Evolutionary conservation across 331 rosid species (phyloP).

Genomic region (Dryas integrifolia): DNA sequence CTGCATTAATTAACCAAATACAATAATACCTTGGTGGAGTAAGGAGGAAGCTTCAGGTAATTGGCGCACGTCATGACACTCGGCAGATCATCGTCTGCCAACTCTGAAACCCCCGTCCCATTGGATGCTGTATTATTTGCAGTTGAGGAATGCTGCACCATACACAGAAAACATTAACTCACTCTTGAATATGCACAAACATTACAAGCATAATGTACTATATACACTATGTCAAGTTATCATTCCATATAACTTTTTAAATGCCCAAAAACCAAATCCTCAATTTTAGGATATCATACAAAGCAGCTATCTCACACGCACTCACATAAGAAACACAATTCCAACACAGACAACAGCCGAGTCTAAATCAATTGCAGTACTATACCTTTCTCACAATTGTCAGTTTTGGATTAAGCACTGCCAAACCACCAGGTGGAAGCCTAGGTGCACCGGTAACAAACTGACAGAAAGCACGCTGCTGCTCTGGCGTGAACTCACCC

Average conservation of each 20-base stretch:
- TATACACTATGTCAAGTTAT: neutral
- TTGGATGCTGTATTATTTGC: constrained; percentile 56
- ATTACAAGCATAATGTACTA: neutral
- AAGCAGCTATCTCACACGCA: neutral
- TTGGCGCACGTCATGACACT: constrained; percentile 99
- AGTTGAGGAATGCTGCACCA: constrained; percentile 71
- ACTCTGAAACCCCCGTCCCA: constrained; percentile 73
- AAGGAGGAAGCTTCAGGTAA: constrained; percentile 98
- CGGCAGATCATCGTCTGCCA: constrained; percentile 93
- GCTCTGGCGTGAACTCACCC: constrained; percentile 92
- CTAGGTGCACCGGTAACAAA: constrained; percentile 96
- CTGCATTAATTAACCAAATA: neutral
- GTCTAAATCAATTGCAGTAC: neutral
- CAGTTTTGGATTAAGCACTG: constrained; percentile 85
- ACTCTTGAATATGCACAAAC: neutral
- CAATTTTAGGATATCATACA: neutral
- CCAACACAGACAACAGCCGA: too few species aligned
- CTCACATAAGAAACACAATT: too few species aligned
- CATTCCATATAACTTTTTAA: too few species aligned
- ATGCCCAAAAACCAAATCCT: neutral
- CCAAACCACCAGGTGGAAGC: constrained; percentile 88
- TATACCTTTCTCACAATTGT: constrained; percentile 97
- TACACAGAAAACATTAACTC: constrained; percentile 7
- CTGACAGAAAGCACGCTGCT: constrained; percentile 89
- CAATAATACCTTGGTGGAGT: constrained; percentile 80